These are phyloP conservation scores for Plasmodium fragile DNA, from an alignment of 169 alveolate genomes.

Conservation along the genomic window DNA sequence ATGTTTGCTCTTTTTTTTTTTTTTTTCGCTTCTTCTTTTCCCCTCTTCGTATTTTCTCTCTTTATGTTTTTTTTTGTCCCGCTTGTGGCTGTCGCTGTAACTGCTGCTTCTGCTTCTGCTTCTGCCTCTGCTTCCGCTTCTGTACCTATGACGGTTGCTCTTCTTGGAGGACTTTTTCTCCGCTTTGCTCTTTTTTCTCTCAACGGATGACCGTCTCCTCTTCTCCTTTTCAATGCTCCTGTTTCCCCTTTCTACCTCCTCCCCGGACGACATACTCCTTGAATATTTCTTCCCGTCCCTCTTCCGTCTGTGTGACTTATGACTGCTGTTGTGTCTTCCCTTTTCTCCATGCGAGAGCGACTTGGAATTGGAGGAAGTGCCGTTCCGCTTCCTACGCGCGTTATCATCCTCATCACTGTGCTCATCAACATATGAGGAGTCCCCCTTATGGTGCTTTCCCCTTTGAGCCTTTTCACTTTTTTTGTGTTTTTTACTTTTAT, in stretches of 20 bases:
- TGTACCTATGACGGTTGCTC: background rate
- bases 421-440: background rate
- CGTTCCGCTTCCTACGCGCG: background rate
- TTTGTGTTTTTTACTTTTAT: background rate
- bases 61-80: background rate
- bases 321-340: background rate
- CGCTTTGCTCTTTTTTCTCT: background rate
- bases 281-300: background rate
- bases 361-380: background rate
- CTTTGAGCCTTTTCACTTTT: background rate
- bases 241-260: slow-evolving; percentile 1
- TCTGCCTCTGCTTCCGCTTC: background rate
- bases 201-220: background rate
- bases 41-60: background rate
- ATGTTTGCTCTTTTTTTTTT: slow-evolving; percentile 8
- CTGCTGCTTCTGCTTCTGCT: background rate
- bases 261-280: background rate
- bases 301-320: background rate
- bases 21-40: background rate
- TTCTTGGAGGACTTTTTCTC: slow-evolving; percentile 6
- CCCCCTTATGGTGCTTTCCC: slow-evolving; percentile 1
- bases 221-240: background rate
- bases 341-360: background rate
- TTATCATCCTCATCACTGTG: background rate
- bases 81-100: background rate